Base-by-base conservation (phyloP, 805 yeast genomes). In the Candida succiphila region DNA sequence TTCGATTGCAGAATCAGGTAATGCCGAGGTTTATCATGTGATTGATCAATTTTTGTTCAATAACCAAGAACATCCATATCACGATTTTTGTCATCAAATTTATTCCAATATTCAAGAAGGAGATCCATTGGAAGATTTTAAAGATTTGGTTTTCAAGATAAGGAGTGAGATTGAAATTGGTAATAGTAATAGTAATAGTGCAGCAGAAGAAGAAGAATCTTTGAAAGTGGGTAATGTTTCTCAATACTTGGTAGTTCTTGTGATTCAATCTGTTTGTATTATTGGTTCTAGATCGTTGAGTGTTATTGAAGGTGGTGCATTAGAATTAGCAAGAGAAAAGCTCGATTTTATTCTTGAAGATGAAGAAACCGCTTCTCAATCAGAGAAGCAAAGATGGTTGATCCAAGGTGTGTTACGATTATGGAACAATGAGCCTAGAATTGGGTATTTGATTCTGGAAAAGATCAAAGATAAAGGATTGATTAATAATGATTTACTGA, bases 251-350 rank as follows among this genome's bases (percentile, higher is more conserved):
- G 61, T 82, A 14, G 72, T 79, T 20, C 58, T 83, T 13, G 56
- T 86, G 12, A 67, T 79, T 46, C 89, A 84, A 48, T 65, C 80
- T 0, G 67, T 85, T 33, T 81, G 89, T 30, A 78, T 78, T 44
- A 78, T 86, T 37, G 96, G 97, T 12, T 79, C 86, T 30, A 71
- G 96, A 51, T 88, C 96, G 0, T 68, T 88, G 28, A 84, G 89
- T 0, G 87, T 81, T 46, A 77, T 79, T 25, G 72, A 71, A 39
- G 72, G 70, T 31, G 73, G 72, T 7, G 58, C 60, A 5, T 35
- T 55, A 16, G 56, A 54, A 32, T 38, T 57, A n/a, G 41, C 49
- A 29, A 50, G 51, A 9, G 46, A 39, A 2, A 57, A 52, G 34
- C 32, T 53, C 23, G 34, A 46, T 25, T 44, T 46, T 25, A 42